Percentiles rank a stretch among this genome's conserved stretches.
phyloP scores from a whole-genome alignment of 176 grass and related monocot species.

The Canna indica region DNA sequence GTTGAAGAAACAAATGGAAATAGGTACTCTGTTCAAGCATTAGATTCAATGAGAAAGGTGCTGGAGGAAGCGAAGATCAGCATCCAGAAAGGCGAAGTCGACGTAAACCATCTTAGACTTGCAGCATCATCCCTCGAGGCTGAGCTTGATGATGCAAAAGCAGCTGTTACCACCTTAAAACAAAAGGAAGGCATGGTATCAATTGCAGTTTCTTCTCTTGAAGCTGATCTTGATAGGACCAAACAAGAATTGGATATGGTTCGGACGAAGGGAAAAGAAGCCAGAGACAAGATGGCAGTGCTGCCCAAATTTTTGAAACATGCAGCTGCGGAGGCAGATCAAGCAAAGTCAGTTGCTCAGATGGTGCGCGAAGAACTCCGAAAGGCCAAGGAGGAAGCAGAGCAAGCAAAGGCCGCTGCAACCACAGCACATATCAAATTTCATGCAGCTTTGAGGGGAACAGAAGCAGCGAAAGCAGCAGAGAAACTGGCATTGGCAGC shows the following conservation, averaged over 20 bases:
- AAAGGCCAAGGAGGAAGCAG: background rate
- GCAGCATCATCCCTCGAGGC: slow-evolving; percentile 34
- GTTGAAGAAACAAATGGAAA: slow-evolving; percentile 26
- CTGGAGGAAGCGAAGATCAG: slow-evolving; percentile 31
- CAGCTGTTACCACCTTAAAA: slow-evolving; percentile 32
- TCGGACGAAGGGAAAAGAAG: background rate
- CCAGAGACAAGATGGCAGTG: background rate
- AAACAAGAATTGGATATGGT: background rate
- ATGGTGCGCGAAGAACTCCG: background rate
- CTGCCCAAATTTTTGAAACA: background rate
- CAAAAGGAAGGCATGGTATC: slow-evolving; percentile 38
- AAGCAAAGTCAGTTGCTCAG: background rate
- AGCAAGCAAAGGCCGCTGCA: background rate
- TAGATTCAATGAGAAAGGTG: slow-evolving; percentile 30
- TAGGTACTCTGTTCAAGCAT: slow-evolving; percentile 24
- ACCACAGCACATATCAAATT: background rate
- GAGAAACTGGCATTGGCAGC: background rate
- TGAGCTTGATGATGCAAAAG: slow-evolving; percentile 49
- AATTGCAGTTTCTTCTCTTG: background rate
- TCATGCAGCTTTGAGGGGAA: background rate
- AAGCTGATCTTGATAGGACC: slow-evolving; percentile 1
- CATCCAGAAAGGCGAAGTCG: slow-evolving; percentile 32
- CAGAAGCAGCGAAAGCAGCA: background rate
- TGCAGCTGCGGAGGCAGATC: background rate
- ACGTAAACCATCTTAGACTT: slow-evolving; percentile 31